Percentiles rank a stretch among this genome's conserved stretches.
These are phyloP conservation scores for Diaporthe amygdali DNA, from an alignment of 2,329 filamentous ascomycete genomes.

Conservation along the genomic window DNA sequence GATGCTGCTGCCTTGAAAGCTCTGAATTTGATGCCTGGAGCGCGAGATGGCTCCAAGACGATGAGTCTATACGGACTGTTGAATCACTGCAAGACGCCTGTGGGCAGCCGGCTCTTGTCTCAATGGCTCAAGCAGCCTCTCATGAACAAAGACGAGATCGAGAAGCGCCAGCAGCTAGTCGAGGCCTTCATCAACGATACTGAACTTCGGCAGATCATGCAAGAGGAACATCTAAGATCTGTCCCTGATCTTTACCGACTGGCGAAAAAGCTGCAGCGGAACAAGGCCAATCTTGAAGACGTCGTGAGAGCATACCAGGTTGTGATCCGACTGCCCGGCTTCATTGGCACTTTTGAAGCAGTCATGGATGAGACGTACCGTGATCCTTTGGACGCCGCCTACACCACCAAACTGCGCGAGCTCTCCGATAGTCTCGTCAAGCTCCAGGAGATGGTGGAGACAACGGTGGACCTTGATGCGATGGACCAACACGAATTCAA, in stretches of 20 bases:
- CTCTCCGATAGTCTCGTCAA: constrained; percentile 81
- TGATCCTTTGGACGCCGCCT: constrained; percentile 82
- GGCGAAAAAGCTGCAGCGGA: constrained; percentile 92
- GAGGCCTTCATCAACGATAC: constrained; percentile 95
- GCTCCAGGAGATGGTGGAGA: constrained; percentile 97
- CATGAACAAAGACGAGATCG: constrained; percentile 89
- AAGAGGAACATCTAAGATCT: constrained; percentile 91
- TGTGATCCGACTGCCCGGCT: constrained; percentile 86
- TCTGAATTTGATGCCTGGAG: constrained; percentile 95
- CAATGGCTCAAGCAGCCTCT: constrained; percentile 98
- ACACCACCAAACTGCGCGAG: constrained; percentile 81
- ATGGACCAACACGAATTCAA: constrained; percentile 98
- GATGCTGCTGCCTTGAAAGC: constrained; percentile 94
- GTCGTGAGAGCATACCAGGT: constrained; percentile 96
- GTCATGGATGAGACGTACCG: constrained; percentile 97
- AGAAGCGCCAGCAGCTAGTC: constrained; percentile 89
- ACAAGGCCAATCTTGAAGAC: constrained; percentile 90
- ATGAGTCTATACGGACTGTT: constrained; percentile 96
- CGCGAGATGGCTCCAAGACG: constrained; percentile 90
- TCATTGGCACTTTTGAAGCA: constrained; percentile 85
- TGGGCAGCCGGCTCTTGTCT: constrained; percentile 85
- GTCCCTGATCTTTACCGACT: constrained; percentile 94
- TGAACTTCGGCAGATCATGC: constrained; percentile 91
- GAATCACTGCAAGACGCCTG: constrained; percentile 97
- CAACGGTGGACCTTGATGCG: constrained; percentile 93